phyloP scores from a whole-genome alignment of 2,329 filamentous ascomycete genomes.

The Colletotrichum higginsianum region DNA sequence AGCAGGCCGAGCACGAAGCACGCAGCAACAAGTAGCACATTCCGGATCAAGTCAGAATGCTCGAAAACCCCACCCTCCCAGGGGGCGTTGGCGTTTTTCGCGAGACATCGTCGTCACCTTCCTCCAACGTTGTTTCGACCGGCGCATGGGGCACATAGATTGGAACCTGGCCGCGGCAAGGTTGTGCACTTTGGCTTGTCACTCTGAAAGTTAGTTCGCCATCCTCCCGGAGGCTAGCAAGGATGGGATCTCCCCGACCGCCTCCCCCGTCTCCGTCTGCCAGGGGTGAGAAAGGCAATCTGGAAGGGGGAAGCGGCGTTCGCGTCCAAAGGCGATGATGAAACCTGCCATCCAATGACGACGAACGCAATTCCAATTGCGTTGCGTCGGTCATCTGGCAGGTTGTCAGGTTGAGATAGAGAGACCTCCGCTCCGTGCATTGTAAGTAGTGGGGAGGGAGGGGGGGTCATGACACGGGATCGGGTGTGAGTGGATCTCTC shows the following conservation, averaged over 20 bases:
- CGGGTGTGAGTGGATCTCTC: conserved; percentile 5
- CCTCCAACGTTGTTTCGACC: conserved; percentile 27
- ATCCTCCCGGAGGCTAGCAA: conserved; percentile 14
- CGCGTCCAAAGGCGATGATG: conserved; percentile 4
- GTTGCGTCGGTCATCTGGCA: conserved; percentile 13
- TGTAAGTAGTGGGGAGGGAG: background rate
- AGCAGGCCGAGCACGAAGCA: conserved; percentile 11
- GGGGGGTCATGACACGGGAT: background rate
- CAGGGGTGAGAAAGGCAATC: background rate
- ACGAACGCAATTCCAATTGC: conserved; percentile 30
- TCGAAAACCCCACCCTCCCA: conserved; percentile 18
- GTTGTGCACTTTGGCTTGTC: background rate
- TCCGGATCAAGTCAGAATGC: conserved; percentile 9
- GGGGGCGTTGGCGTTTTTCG: background rate
- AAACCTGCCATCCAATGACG: conserved; percentile 20
- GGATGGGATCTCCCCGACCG: background rate
- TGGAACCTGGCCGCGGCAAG: conserved; percentile 16
- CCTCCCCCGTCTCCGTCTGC: background rate
- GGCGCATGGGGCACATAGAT: background rate
- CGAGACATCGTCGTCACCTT: conserved; percentile 38
- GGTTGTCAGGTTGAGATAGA: background rate
- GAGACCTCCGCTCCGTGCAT: background rate
- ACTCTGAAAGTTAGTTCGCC: background rate
- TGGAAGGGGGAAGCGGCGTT: background rate
- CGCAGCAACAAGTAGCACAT: conserved; percentile 21